A percentile compares a stretch with the other conserved stretches of the same genome.
Evolutionary conservation across 2,329 filamentous ascomycete species (phyloP).

Genomic region (Colletotrichum eremochloae): DNA sequence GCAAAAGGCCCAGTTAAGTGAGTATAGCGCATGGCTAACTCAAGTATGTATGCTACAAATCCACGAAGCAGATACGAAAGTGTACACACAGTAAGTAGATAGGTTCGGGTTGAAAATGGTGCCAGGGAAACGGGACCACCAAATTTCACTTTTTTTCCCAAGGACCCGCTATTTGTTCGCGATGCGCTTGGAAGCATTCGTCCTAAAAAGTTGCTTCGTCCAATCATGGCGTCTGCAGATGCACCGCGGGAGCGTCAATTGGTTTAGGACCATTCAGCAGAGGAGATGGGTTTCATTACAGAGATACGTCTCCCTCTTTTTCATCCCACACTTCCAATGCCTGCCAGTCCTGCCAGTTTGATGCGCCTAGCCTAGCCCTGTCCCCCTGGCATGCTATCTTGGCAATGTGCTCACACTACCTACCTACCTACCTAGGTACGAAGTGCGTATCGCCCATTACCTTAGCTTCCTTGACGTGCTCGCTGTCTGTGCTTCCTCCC

Average conservation of each 20-base stretch:
- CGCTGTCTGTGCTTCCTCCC: background rate
- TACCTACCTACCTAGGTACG: background rate
- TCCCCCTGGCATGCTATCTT: background rate
- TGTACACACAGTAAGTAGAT: background rate
- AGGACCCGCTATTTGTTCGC: conserved; percentile 27
- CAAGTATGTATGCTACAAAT: background rate
- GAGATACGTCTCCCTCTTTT: background rate
- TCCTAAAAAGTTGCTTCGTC: conserved; percentile 29
- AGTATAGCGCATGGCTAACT: too few species aligned
- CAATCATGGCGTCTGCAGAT: conserved; percentile 30
- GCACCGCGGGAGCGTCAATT: conserved; percentile 18
- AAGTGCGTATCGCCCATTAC: background rate
- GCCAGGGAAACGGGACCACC: conserved; percentile 10
- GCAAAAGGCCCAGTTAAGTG: background rate
- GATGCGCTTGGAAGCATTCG: conserved; percentile 20
- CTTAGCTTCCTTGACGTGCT: background rate
- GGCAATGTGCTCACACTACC: background rate
- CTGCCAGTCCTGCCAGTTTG: background rate
- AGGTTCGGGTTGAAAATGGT: background rate
- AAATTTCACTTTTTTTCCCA: conserved; percentile 24
- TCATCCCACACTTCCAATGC: background rate
- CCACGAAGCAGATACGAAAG: too few species aligned
- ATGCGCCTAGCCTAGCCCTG: conserved; percentile 7
- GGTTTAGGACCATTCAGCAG: conserved; percentile 13
- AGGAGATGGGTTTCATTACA: conserved; percentile 15